These are phyloP conservation scores for Salmacisia buchloeana DNA, from an alignment of 1,284 basidiomycete species.

Conservation along the genomic window DNA sequence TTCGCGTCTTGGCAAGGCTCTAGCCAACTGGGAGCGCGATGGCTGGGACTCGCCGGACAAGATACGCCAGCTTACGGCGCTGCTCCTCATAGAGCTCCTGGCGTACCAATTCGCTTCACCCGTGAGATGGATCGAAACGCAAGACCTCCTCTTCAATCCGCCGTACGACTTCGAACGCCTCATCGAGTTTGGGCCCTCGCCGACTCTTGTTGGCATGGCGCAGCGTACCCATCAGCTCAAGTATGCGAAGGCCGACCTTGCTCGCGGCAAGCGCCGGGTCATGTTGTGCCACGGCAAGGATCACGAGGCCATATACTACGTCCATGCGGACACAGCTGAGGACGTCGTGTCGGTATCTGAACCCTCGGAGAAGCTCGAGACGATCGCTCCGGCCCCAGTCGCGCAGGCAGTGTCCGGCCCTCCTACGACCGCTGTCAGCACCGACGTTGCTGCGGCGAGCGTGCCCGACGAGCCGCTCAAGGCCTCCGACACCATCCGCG, in stretches of 20 bases:
- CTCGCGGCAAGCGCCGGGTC: slow-evolving; percentile 69
- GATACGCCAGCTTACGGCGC: slow-evolving; percentile 86
- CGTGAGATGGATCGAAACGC: slow-evolving; percentile 97
- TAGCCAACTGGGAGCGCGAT: slow-evolving; percentile 88
- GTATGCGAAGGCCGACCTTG: slow-evolving; percentile 84
- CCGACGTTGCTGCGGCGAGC: slow-evolving; percentile 58
- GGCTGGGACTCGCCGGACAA: slow-evolving; percentile 75
- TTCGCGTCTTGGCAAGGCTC: slow-evolving; percentile 82
- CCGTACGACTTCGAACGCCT: slow-evolving; percentile 83
- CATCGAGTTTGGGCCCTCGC: slow-evolving; percentile 91
- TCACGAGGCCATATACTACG: slow-evolving; percentile 93
- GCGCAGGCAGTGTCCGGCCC: slow-evolving; percentile 56
- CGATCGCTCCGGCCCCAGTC: slow-evolving; percentile 52
- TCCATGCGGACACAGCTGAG: slow-evolving; percentile 78
- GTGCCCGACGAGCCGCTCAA: slow-evolving; percentile 87
- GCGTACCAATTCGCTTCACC: slow-evolving; percentile 75
- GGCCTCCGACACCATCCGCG: slow-evolving; percentile 78
- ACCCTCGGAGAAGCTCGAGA: slow-evolving; percentile 45
- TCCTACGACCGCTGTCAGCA: slow-evolving; percentile 55
- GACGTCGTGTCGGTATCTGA: slow-evolving; percentile 54
- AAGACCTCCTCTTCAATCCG: slow-evolving; percentile 82
- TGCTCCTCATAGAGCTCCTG: slow-evolving; percentile 88
- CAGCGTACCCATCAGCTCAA: slow-evolving; percentile 89
- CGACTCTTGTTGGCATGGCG: slow-evolving; percentile 94
- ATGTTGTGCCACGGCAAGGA: slow-evolving; percentile 94